A percentile compares a stretch with the other conserved stretches of the same genome.
phyloP scores from a whole-genome alignment of 495 filamentous ascomycete species.

The Clohesyomyces aquaticus region DNA sequence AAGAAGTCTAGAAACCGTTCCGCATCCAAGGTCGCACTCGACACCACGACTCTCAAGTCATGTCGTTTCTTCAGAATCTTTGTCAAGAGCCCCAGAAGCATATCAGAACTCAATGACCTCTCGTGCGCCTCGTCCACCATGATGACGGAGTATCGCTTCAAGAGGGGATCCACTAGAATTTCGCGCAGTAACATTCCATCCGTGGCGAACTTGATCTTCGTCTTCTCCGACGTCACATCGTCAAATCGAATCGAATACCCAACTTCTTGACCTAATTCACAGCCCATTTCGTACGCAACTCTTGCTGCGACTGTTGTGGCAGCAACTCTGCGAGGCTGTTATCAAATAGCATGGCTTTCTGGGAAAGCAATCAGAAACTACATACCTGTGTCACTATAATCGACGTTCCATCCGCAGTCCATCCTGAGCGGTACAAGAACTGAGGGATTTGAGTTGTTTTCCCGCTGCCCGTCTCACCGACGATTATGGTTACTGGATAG shows the following conservation, averaged over 20 bases:
- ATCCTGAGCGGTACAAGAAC: constrained; percentile 64
- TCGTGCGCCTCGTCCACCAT: constrained; percentile 99
- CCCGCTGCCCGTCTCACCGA: constrained; percentile 52
- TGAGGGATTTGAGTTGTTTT: constrained; percentile 56
- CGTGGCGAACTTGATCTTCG: constrained; percentile 93
- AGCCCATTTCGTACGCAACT: constrained; percentile 92
- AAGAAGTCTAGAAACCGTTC: constrained; percentile 90
- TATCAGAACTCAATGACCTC: constrained; percentile 89
- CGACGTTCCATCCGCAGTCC: constrained; percentile 79
- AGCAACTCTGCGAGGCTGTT: constrained; percentile 87
- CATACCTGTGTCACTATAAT: constrained; percentile 90
- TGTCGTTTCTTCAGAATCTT: constrained; percentile 83
- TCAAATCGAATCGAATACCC: constrained; percentile 98
- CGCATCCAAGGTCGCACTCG: constrained; percentile 91
- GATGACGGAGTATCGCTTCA: constrained; percentile 93
- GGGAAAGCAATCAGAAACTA: constrained; percentile 31
- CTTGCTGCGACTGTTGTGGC: constrained; percentile 88
- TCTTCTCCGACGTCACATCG: constrained; percentile 85
- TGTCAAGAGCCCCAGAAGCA: constrained; percentile 91
- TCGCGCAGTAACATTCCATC: constrained; percentile 95
- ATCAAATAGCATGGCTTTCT: constrained; percentile 48
- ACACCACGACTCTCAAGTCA: constrained; percentile 87
- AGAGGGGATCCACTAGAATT: constrained; percentile 86
- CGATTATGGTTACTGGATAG: constrained; percentile 49
- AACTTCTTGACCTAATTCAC: constrained; percentile 89